Base-by-base conservation (phyloP, 202 grass and related monocot species). In the Panicum hallii region DNA sequence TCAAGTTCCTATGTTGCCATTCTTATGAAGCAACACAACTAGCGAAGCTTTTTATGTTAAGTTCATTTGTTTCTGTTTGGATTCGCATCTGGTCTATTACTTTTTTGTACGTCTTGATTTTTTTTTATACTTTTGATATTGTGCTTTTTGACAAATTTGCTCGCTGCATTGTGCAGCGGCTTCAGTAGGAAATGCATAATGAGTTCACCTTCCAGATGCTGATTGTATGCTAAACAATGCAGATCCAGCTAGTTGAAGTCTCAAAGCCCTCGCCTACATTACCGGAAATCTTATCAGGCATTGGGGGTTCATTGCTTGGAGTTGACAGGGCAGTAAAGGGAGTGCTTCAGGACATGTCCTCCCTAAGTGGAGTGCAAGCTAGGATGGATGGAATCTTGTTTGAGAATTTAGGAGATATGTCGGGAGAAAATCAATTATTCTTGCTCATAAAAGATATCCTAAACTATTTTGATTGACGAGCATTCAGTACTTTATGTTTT, bases 201-300 rank as follows among this genome's bases (percentile, higher is more conserved):
- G 17, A 64, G 40, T 82, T 54, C 67, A 63, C 80, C 45, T 87
- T 86, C 68, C 4, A 74, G 7, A 75, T 75, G 66, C 75, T 90
- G 64, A 90, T 65, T 84, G 23, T 83, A 12, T 63, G 46, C 36
- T 84, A 41, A 83, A 83, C 58, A 68, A 84, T 92, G 72, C 84
- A 95, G 93, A 90, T 99, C 63, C 88, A 77, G 56, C 86, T 99
- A 88, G 97, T 99, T 86, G 97, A 99, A 73, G 9, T 92, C 36
- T 91, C 91, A 46, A 96, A 87, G 86, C 81, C 96, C 70, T 94
- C 91, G 12, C 84, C 91, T 28, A 78, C 86, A 72, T 75, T 94
- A 80, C 78, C 81, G 4, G 91, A 92, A 22, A 50, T 92, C 55
- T 81, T 99, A 66, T 88, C 68, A 13, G 77, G 87, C 64, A 88